These are phyloP conservation scores for Claviceps capensis DNA, from an alignment of 2,329 filamentous ascomycete genomes.

Conservation along the genomic window DNA sequence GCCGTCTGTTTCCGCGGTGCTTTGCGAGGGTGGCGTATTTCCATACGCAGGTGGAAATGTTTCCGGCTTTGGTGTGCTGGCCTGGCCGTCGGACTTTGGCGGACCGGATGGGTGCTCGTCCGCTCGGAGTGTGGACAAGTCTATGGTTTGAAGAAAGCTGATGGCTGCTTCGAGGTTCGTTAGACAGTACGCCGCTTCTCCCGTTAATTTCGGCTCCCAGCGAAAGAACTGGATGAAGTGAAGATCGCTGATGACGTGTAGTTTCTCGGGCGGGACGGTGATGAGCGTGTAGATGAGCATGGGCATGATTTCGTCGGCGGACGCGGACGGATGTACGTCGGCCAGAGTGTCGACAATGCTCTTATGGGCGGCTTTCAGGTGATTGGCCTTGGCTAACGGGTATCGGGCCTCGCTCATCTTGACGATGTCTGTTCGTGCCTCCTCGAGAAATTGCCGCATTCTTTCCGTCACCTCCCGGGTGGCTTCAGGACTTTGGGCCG, in stretches of 20 bases:
- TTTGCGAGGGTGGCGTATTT: constrained; percentile 20
- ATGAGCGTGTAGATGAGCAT: constrained; percentile 95
- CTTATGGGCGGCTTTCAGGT: constrained; percentile 80
- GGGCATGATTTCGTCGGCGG: constrained; percentile 91
- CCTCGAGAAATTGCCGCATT: constrained; percentile 57
- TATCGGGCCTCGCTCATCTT: constrained; percentile 80
- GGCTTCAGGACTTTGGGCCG: constrained; percentile 41
- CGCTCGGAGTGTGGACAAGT: constrained; percentile 73
- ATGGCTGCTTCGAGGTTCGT: constrained; percentile 93
- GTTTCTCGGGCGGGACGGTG: constrained; percentile 70
- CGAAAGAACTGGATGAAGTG: constrained; percentile 89
- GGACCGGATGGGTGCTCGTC: constrained; percentile 63
- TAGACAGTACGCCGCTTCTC: constrained; percentile 89
- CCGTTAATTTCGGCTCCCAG: constrained; percentile 72
- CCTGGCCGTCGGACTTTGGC: constrained; percentile 36
- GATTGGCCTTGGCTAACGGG: constrained; percentile 80
- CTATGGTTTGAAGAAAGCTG: constrained; percentile 88
- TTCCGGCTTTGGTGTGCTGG: constrained; percentile 35
- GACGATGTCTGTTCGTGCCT: constrained; percentile 54
- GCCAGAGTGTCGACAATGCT: constrained; percentile 79
- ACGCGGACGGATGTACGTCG: constrained; percentile 62
- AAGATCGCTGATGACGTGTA: constrained; percentile 88
- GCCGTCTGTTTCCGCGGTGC: constrained; percentile 18
- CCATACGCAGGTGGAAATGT: constrained; percentile 46
- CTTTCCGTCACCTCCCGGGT: constrained; percentile 48